These are phyloP conservation scores for Kwoniella shivajii DNA, from an alignment of 1,284 basidiomycete genomes.

Conservation along the genomic window DNA sequence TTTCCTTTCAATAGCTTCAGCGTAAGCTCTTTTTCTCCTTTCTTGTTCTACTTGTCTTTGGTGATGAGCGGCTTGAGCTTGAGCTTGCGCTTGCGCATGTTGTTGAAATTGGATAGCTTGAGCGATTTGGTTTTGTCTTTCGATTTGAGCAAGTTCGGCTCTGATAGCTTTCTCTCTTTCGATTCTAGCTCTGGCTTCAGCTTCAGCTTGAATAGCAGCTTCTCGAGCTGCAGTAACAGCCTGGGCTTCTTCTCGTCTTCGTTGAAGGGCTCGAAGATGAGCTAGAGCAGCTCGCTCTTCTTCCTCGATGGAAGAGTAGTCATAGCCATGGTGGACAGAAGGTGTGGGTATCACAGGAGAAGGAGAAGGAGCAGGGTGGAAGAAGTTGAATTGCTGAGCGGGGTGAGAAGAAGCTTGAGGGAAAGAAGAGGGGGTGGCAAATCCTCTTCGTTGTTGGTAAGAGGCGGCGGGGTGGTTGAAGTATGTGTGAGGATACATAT, in stretches of 20 bases:
- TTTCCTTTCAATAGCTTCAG: conserved; percentile 14
- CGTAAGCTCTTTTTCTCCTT: conserved; percentile 4
- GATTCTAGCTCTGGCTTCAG: conserved; percentile 18
- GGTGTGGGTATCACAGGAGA: not conserved
- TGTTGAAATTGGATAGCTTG: conserved; percentile 3
- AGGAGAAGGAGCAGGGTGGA: not conserved
- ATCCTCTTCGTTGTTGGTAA: not conserved
- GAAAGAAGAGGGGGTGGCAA: conserved; percentile 1
- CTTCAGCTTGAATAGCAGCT: conserved; percentile 23
- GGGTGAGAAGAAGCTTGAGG: not conserved
- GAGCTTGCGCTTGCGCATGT: conserved; percentile 1
- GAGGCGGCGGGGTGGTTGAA: not conserved
- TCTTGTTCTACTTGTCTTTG: conserved; percentile 5
- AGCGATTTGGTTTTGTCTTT: conserved; percentile 4
- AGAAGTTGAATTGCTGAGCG: not conserved
- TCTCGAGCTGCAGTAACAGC: conserved; percentile 19
- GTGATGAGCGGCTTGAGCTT: not conserved
- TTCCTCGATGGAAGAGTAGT: conserved; percentile 26
- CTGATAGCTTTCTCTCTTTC: conserved; percentile 16
- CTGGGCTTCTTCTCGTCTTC: conserved; percentile 39
- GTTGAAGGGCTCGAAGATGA: conserved; percentile 44
- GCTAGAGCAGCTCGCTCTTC: conserved; percentile 48
- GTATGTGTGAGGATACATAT: not conserved
- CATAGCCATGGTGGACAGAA: conserved; percentile 1
- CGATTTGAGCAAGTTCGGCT: conserved; percentile 5